Evolutionary conservation across 495 filamentous ascomycete genomes (phyloP).

Genomic region (Talaromyces nanjingensis): DNA sequence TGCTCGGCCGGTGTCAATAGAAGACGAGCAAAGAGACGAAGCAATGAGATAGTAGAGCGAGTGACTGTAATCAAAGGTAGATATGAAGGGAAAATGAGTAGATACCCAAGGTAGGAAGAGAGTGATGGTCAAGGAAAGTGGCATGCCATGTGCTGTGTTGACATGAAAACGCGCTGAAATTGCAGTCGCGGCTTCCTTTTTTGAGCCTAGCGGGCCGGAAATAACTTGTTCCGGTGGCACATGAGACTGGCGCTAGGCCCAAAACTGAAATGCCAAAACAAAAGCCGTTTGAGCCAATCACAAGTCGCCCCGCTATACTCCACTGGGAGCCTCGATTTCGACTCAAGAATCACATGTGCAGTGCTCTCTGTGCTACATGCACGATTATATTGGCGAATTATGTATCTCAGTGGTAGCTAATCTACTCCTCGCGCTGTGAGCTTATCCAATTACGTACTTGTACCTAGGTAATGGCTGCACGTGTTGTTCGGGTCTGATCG

Average conservation of each 20-base stretch:
- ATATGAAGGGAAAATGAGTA: background rate
- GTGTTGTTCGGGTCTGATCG: background rate
- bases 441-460: background rate
- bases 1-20: background rate
- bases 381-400: background rate
- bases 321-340: background rate
- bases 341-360: too few relatives aligned
- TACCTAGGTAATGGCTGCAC: too few relatives aligned
- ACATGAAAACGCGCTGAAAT: conserved; percentile 4
- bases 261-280: conserved; percentile 5
- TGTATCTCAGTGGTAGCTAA: background rate
- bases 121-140: background rate
- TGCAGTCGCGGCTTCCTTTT: conserved; percentile 2
- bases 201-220: conserved; percentile 1
- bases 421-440: background rate
- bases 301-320: background rate
- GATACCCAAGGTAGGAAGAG: background rate
- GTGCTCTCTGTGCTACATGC: too few relatives aligned
- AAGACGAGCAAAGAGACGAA: background rate
- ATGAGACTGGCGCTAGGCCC: background rate
- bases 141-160: background rate
- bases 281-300: background rate
- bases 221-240: conserved; percentile 6
- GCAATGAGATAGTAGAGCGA: background rate
- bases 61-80: background rate